Percentiles rank a stretch among this genome's conserved stretches.
phyloP scores from a whole-genome alignment of 2,329 filamentous ascomycete species.

The Claviceps purpurea region DNA sequence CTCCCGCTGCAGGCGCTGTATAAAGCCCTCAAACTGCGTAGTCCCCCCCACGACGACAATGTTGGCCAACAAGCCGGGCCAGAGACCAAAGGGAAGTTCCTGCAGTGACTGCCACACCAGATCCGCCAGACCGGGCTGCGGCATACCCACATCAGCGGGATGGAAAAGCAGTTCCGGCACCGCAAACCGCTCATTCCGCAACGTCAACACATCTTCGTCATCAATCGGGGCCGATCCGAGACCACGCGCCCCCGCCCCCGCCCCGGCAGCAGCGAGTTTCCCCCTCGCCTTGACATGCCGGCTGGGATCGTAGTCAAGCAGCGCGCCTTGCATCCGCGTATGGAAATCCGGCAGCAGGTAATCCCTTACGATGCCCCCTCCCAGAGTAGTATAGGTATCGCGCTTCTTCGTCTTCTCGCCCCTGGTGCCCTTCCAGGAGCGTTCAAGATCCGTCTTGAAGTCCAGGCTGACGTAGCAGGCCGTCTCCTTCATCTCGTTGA shows the following conservation, averaged over 20 bases:
- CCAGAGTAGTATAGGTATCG: constrained; percentile 30
- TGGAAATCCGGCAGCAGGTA: constrained; percentile 82
- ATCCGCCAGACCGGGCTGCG: constrained; percentile 69
- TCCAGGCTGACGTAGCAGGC: constrained; percentile 71
- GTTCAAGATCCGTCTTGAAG: constrained; percentile 67
- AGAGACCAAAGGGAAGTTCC: constrained; percentile 64
- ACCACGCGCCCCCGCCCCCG: neutral
- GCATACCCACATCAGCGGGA: constrained; percentile 72
- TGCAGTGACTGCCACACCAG: constrained; percentile 69
- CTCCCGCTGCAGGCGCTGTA: constrained; percentile 64
- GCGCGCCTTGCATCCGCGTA: constrained; percentile 46
- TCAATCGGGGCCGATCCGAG: constrained; percentile 19
- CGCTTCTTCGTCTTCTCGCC: constrained; percentile 41
- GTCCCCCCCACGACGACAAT: constrained; percentile 84
- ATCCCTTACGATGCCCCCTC: constrained; percentile 62
- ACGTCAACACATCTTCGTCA: constrained; percentile 77
- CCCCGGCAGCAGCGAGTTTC: constrained; percentile 25
- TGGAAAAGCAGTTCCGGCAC: constrained; percentile 85
- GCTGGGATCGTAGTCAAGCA: constrained; percentile 64
- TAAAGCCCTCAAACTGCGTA: constrained; percentile 64
- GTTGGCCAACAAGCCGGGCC: constrained; percentile 74
- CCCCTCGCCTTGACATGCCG: constrained; percentile 36
- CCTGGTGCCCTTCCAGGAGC: constrained; percentile 66
- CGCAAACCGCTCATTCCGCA: constrained; percentile 84
- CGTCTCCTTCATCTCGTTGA: constrained; percentile 91